A percentile compares a stretch with the other conserved stretches of the same genome.
Evolutionary conservation across 1,284 basidiomycete species (phyloP).

Genomic region (Kalmanozyma brasiliensis): DNA sequence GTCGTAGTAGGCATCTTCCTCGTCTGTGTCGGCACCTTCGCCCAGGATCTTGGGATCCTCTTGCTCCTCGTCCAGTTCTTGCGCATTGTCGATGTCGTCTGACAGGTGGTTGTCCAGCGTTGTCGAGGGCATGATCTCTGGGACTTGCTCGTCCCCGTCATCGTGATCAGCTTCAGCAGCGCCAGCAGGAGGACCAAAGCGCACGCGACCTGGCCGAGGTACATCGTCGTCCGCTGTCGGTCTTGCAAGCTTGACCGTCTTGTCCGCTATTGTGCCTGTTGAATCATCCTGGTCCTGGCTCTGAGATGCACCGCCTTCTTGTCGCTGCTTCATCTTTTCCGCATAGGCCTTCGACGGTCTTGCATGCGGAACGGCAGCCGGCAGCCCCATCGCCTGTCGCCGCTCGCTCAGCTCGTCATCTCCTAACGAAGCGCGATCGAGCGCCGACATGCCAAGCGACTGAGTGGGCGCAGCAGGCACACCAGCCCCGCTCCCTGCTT

Average conservation of each 20-base stretch:
- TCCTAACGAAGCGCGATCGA: constrained; percentile 52
- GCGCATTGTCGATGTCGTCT: constrained; percentile 71
- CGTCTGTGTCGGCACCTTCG: constrained; percentile 69
- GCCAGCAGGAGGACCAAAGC: constrained; percentile 30
- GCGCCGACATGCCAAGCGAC: constrained; percentile 59
- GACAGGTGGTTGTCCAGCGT: constrained; percentile 74
- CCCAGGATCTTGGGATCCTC: constrained; percentile 46
- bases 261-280: not conserved
- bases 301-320: constrained; percentile 9
- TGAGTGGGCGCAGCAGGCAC: constrained; percentile 33
- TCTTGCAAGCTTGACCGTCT: constrained; percentile 26
- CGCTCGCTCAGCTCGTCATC: constrained; percentile 47
- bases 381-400: constrained; percentile 49
- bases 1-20: constrained; percentile 72
- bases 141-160: constrained; percentile 23
- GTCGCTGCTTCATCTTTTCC: constrained; percentile 48
- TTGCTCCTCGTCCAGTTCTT: constrained; percentile 71
- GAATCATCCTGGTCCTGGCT: constrained; percentile 6
- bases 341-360: constrained; percentile 65
- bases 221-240: constrained; percentile 36
- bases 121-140: constrained; percentile 63
- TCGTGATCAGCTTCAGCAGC: constrained; percentile 1
- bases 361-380: constrained; percentile 61
- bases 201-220: constrained; percentile 42
- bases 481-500: constrained; percentile 3